Percentiles rank a stretch among this genome's conserved stretches.
phyloP scores from a whole-genome alignment of 176 grass and related monocot genomes.

The Metroxylon sagu region DNA sequence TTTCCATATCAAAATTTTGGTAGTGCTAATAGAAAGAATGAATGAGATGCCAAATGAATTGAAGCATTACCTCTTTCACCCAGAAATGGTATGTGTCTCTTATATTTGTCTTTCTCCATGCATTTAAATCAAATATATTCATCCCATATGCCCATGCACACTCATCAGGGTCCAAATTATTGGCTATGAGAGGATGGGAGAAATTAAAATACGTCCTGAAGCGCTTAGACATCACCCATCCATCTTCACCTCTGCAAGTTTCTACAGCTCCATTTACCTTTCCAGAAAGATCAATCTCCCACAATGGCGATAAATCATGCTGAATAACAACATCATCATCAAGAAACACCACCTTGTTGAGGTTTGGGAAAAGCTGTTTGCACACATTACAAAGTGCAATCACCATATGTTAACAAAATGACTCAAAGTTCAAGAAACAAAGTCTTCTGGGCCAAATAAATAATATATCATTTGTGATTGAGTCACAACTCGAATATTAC shows the following conservation, averaged over 20 bases:
- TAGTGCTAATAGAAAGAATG: neutral
- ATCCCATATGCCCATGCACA: conserved; percentile 99
- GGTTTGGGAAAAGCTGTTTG: conserved; percentile 79
- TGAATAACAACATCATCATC: conserved; percentile 91
- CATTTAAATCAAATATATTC: conserved; percentile 86
- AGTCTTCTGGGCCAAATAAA: too few relatives aligned
- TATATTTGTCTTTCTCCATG: conserved; percentile 82
- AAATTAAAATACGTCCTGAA: conserved; percentile 99
- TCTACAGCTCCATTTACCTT: conserved; percentile 97
- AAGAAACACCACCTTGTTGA: conserved; percentile 91
- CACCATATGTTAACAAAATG: conserved; percentile 17
- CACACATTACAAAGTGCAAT: conserved; percentile 18
- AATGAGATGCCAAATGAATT: conserved; percentile 3
- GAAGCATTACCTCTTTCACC: conserved; percentile 71
- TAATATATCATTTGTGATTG: too few relatives aligned
- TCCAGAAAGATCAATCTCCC: conserved; percentile 78
- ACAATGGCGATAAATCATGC: conserved; percentile 59
- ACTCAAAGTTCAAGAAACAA: neutral
- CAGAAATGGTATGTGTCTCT: conserved; percentile 91
- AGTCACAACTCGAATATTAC: too few relatives aligned
- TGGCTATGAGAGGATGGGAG: conserved; percentile 70
- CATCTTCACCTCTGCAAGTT: conserved; percentile 82
- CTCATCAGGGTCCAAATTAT: conserved; percentile 70
- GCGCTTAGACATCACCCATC: conserved; percentile 92
- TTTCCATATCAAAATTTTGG: neutral